These are phyloP conservation scores for Crithidia sp. DNA, from an alignment of 208 protist species.

Conservation along the genomic window DNA sequence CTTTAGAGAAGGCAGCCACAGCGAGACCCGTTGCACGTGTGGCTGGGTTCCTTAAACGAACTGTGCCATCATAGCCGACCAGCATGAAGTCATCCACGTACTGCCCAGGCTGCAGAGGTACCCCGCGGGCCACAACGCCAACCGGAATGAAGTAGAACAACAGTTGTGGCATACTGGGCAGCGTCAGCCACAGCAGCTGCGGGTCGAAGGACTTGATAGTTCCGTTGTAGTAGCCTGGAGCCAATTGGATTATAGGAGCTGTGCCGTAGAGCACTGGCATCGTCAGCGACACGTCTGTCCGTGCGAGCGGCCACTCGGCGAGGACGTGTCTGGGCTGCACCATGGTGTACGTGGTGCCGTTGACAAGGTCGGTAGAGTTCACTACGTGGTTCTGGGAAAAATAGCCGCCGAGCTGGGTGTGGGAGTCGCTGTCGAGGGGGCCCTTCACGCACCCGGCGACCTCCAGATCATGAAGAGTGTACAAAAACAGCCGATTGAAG, in stretches of 20 bases:
- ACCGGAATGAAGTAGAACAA: neutral
- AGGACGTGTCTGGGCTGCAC: too few relatives aligned
- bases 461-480: neutral
- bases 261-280: neutral
- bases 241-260: neutral
- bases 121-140: neutral
- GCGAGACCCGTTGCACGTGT: neutral
- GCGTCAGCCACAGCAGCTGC: neutral
- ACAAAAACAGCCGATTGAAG: neutral
- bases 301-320: too few relatives aligned
- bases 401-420: too few relatives aligned
- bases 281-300: neutral
- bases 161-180: neutral
- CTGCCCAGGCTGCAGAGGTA: too few relatives aligned
- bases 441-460: too few relatives aligned
- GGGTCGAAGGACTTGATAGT: neutral
- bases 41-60: neutral
- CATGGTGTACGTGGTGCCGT: too few relatives aligned
- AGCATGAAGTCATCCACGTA: neutral
- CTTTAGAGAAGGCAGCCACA: neutral
- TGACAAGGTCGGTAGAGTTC: too few relatives aligned
- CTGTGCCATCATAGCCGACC: constrained; percentile 3
- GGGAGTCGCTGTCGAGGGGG: too few relatives aligned
- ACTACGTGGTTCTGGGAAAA: too few relatives aligned
- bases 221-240: neutral